Conservation (phyloP, 2,329 filamentous ascomycete species). For the Balansia obtecta region DNA sequence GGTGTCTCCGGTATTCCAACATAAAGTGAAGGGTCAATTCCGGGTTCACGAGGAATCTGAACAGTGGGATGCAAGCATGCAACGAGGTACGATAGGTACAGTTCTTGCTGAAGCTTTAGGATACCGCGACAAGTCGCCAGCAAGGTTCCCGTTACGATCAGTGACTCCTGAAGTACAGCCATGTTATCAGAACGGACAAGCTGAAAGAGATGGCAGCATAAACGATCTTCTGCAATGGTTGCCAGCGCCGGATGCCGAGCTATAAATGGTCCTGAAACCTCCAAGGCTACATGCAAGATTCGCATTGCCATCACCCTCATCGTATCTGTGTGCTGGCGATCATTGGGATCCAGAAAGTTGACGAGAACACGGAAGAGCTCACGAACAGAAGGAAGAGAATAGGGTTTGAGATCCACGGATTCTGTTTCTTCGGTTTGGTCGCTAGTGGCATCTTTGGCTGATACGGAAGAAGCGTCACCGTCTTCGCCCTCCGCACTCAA, state of each 20-base stretch:
- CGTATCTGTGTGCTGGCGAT: slow-evolving; percentile 81
- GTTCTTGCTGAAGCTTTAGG: slow-evolving; percentile 89
- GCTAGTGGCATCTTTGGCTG: slow-evolving; percentile 8
- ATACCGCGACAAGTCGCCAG: slow-evolving; percentile 82
- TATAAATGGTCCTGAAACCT: slow-evolving; percentile 92
- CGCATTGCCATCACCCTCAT: slow-evolving; percentile 96
- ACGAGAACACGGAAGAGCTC: slow-evolving; percentile 91
- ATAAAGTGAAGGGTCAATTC: slow-evolving; percentile 85
- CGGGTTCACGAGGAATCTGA: slow-evolving; percentile 80
- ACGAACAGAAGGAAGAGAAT: slow-evolving; percentile 85
- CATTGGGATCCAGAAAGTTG: slow-evolving; percentile 85
- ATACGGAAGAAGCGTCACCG: not conserved
- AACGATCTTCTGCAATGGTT: slow-evolving; percentile 75
- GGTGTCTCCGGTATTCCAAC: slow-evolving; percentile 86
- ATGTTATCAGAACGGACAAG: slow-evolving; percentile 93
- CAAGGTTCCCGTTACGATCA: slow-evolving; percentile 83
- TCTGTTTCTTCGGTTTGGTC: slow-evolving; percentile 29
- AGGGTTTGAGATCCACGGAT: slow-evolving; percentile 61
- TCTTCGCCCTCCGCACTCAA: slow-evolving; percentile 4
- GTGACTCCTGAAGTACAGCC: slow-evolving; percentile 81
- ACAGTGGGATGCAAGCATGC: slow-evolving; percentile 89
- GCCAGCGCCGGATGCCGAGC: slow-evolving; percentile 83
- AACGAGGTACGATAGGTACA: slow-evolving; percentile 89
- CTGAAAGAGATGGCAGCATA: slow-evolving; percentile 93
- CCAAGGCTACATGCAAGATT: slow-evolving; percentile 92